phyloP scores from a whole-genome alignment of 2,329 filamentous ascomycete genomes.

The Dissoconium aciculare region DNA sequence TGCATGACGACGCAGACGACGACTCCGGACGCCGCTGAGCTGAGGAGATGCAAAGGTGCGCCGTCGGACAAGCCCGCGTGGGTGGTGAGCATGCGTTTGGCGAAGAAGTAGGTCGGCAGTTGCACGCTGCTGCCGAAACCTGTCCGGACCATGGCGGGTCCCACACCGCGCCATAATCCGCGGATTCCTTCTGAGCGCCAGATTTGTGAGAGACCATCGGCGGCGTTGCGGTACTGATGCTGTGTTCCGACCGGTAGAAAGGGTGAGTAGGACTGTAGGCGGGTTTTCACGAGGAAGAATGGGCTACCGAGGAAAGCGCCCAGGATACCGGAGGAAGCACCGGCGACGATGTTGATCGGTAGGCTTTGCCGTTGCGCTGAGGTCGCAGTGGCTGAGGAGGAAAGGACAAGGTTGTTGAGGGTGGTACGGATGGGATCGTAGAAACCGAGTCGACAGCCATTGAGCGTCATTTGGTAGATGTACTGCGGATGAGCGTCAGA shows the following conservation, averaged over 20 bases:
- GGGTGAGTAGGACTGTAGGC: constrained; percentile 83
- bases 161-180: constrained; percentile 80
- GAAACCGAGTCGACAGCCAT: constrained; percentile 91
- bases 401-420: constrained; percentile 35
- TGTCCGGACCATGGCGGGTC: constrained; percentile 87
- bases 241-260: constrained; percentile 94
- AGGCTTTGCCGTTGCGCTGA: constrained; percentile 52
- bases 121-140: constrained; percentile 94
- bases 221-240: constrained; percentile 73
- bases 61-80: constrained; percentile 86
- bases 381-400: constrained; percentile 48
- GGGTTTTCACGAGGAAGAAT: constrained; percentile 96
- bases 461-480: constrained; percentile 89
- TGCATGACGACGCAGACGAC: constrained; percentile 98
- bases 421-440: constrained; percentile 82
- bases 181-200: constrained; percentile 59
- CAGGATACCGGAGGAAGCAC: constrained; percentile 75
- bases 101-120: constrained; percentile 94
- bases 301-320: constrained; percentile 87
- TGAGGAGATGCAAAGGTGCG: constrained; percentile 71
- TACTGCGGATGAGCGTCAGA: constrained; percentile 39
- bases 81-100: constrained; percentile 68
- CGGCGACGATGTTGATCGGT: constrained; percentile 83
- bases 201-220: constrained; percentile 71
- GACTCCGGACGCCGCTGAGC: constrained; percentile 80